Evolutionary conservation across 2,329 filamentous ascomycete species (phyloP), one percentile per base, ranked within the genome.

Genomic region (Bipolaris oryzae): DNA sequence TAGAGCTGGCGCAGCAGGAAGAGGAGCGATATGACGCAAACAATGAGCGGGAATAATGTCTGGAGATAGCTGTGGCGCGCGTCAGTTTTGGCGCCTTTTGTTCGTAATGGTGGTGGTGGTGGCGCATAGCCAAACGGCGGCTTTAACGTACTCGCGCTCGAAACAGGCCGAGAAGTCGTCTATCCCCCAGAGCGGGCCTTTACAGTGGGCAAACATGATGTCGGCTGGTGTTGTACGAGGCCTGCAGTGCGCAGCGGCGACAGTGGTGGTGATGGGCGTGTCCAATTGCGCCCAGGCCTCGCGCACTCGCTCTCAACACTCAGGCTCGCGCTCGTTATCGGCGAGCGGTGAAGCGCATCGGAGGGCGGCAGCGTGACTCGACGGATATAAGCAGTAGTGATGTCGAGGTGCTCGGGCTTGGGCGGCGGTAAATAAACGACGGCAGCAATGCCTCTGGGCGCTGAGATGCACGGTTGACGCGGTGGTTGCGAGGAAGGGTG

Each of bases 1-100:
- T 86, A 74, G 66, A 83, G 79, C 70, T 88, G 86, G 66, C 83
- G 72, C 18, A 83, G 66, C 54, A 96, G 84, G 65, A 87, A 82
- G 50, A 90, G 73, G 63, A 93, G 74, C 6, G 95, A 98, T 23
- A 89, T 67, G 61, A 78, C 83, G 75, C 92, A 85, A 55, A 89
- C 82, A 59, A 88, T 78, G 58, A 95, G 80, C 52, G 95, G 95
- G 52, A 98, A 82, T 44, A 96, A 81, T 58, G 91, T 86, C 76
- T 91, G 88, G 51, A 96, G 84, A 75, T 90, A 93, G 76, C 91
- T 94, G 74, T 16, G 46, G 35, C 39, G 37, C 48, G 23, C 55
- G 43, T 51, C 52, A 49, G 41, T 33, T 33, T 18, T 5, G n/a
- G 11, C n/a, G 13, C 6, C 4, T 42, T 42, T 42, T 42, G 20